Conservation (phyloP, 2,329 filamentous ascomycete genomes). For the Escovopsis sp. region DNA sequence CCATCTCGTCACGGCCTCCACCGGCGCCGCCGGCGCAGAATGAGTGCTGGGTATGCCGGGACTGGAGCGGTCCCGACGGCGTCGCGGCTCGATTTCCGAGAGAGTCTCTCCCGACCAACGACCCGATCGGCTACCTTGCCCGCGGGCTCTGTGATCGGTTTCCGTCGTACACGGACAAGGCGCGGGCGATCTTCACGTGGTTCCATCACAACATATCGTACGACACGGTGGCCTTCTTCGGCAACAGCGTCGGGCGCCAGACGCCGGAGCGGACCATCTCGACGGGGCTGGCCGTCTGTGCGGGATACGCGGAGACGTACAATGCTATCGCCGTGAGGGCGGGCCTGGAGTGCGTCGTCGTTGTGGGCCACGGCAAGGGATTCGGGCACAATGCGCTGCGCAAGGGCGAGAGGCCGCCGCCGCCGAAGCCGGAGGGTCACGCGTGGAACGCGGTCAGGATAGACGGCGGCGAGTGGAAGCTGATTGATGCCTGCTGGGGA, state of each 20-base stretch:
- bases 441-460: slow-evolving; percentile 91
- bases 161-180: slow-evolving; percentile 73
- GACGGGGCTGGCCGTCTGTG: slow-evolving; percentile 73
- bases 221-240: slow-evolving; percentile 67
- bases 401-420: slow-evolving; percentile 51
- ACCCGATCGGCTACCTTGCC: slow-evolving; percentile 61
- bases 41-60: slow-evolving; percentile 68
- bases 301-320: slow-evolving; percentile 79
- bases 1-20: slow-evolving; percentile 20
- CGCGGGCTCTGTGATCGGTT: slow-evolving; percentile 67
- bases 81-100: slow-evolving; percentile 67
- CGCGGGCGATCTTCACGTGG: slow-evolving; percentile 87
- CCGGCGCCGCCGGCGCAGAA: slow-evolving; percentile 13
- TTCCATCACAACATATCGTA: slow-evolving; percentile 87
- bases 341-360: slow-evolving; percentile 62
- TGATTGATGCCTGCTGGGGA: slow-evolving; percentile 88
- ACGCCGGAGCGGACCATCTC: slow-evolving; percentile 61
- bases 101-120: slow-evolving; percentile 48
- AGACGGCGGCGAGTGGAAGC: slow-evolving; percentile 78
- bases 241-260: slow-evolving; percentile 48
- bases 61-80: slow-evolving; percentile 69
- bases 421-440: slow-evolving; percentile 48
- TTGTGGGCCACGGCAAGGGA: slow-evolving; percentile 76
- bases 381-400: slow-evolving; percentile 52
- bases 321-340: slow-evolving; percentile 62